phyloP scores from a whole-genome alignment of 345 rosid genomes.

The Syzygium aqueum region DNA sequence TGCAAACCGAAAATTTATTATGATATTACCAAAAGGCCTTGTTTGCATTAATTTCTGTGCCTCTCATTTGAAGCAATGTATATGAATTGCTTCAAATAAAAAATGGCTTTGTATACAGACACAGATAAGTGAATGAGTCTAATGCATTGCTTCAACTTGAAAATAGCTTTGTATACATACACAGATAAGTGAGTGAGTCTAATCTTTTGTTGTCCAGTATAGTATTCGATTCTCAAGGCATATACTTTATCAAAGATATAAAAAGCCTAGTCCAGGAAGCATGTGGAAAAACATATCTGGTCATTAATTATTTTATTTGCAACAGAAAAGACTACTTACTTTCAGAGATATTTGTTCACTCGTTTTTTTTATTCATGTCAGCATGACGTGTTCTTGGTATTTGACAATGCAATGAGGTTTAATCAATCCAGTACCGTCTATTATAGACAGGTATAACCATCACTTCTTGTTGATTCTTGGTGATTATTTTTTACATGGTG shows the following conservation, averaged over 20 bases:
- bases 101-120: neutral
- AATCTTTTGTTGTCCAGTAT: neutral
- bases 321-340: neutral
- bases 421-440: neutral
- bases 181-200: neutral
- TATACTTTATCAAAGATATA: neutral
- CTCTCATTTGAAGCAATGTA: neutral
- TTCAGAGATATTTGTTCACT: neutral
- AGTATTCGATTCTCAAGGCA: neutral
- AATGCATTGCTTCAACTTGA: neutral
- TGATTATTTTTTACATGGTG: neutral
- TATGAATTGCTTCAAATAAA: neutral
- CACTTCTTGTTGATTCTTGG: neutral
- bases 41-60: neutral
- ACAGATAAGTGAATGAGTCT: neutral
- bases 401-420: neutral
- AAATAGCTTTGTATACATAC: neutral
- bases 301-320: neutral
- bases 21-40: neutral
- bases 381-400: neutral
- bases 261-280: neutral
- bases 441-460: neutral
- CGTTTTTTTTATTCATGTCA: neutral
- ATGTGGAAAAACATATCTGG: neutral
- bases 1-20: neutral